Conservation (phyloP, 2,329 filamentous ascomycete species). For the Colletotrichum viniferum region DNA sequence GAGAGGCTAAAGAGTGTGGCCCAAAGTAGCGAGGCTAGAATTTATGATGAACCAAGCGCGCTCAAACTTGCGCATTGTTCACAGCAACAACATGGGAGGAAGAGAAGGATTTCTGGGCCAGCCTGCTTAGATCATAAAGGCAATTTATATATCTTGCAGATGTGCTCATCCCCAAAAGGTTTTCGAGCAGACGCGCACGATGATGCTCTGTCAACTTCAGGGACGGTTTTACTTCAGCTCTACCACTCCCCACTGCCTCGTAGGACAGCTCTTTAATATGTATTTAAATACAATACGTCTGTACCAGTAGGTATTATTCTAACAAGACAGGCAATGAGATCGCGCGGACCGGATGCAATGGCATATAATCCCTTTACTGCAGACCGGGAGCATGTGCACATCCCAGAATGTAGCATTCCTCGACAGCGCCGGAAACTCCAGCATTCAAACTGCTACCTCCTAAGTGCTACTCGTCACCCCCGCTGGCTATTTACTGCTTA, state of each 20-base stretch:
- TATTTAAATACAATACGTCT: accelerated
- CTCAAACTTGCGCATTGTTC: background rate
- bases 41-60: background rate
- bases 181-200: background rate
- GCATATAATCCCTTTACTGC: background rate
- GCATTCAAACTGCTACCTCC: accelerated
- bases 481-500: no score
- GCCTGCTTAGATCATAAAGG: background rate
- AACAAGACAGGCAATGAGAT: background rate
- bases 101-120: accelerated
- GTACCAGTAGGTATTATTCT: accelerated
- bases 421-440: accelerated
- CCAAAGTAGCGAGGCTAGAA: background rate
- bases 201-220: background rate
- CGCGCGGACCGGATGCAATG: background rate
- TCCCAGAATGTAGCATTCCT: accelerated
- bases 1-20: background rate
- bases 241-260: background rate
- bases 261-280: accelerated
- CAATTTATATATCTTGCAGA: background rate
- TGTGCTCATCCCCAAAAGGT: accelerated
- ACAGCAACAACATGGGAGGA: background rate
- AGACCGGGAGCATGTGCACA: background rate
- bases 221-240: accelerated
- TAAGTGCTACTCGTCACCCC: accelerated